Base-by-base conservation (phyloP, 345 rosid species). In the Melastoma malabathricum region DNA sequence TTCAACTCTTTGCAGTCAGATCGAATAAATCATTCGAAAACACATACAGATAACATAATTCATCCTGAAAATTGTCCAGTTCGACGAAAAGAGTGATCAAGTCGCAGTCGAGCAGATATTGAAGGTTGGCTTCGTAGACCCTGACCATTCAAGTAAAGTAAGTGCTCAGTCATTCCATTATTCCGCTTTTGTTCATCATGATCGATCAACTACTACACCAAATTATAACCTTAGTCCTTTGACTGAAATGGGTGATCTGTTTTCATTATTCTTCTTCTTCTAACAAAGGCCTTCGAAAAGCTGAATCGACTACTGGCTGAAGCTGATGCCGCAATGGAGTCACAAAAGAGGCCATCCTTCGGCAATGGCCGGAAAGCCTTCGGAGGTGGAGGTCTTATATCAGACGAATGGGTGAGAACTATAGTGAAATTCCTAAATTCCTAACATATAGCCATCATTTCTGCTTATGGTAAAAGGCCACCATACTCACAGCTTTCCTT, bases 11-110 rank as follows among this genome's bases (percentile, higher is more conserved):
- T 2, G 20, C 27, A 3, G 16, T 60, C 60, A 34, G 0, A 27
- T n/a, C n/a, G 15, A 3, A 16, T 25, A 25, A 43, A 56, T 48
- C 51, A 5, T 13, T 47, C 18, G 8, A 45, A 34, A 34, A 6
- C 41, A 34, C 41, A 31, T 31, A 17, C 44, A 15, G 46, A 46
- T 16, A 41, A 57, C 43, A 8, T 27, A 43, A 19, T 50, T 25
- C 44, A n/a, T 44, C 43, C 27, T 19, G 29, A 45, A 23, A 48
- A 15, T 19, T 61, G 34, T 38, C 27, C 88, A 83, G 93, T 83
- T 83, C 65, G 85, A 83, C 16, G 93, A 81, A 59, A 83, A 74
- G 62, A 83, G 64, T 64, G 93, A 83, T 56, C 76, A 78, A 63
- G 83, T 67, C 15, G 66, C 79, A 3, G 75, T 78, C 22, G 85